Percentiles rank a stretch among this genome's conserved stretches.
Conservation (phyloP, 148 eudicot species). For the Silene latifolia region DNA sequence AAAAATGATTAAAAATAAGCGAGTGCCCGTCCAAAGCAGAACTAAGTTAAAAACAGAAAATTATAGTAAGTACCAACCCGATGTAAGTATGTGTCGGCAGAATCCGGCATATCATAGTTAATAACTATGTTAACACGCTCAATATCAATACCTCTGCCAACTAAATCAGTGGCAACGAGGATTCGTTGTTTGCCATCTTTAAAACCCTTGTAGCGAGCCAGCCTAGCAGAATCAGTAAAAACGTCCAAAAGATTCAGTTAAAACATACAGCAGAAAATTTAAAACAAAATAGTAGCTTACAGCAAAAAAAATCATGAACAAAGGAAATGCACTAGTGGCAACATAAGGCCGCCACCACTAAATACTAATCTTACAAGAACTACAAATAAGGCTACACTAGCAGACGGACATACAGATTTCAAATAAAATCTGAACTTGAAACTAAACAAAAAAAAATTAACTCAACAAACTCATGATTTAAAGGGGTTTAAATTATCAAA, state of each 20-base stretch:
- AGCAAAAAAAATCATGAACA: no score
- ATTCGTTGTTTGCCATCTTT: conserved; percentile 94
- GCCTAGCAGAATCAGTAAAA: conserved; percentile 27
- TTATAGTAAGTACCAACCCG: conserved; percentile 39
- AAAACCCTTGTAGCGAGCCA: conserved; percentile 86
- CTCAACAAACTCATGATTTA: background rate
- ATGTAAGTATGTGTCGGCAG: conserved; percentile 93
- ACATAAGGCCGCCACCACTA: no score
- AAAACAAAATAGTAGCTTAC: no score
- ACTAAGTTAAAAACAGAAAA: background rate
- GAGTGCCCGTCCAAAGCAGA: background rate
- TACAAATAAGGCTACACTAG: background rate
- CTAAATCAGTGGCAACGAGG: conserved; percentile 93
- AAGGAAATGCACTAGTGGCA: no score
- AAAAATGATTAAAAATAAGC: background rate
- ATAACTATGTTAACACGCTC: conserved; percentile 96
- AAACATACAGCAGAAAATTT: background rate
- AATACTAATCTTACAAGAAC: background rate
- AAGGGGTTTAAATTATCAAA: no score
- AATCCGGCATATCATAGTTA: conserved; percentile 98
- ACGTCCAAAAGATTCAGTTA: background rate
- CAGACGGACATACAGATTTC: background rate
- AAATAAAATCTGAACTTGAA: background rate
- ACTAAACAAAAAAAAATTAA: background rate
- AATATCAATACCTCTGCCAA: conserved; percentile 94